These are phyloP conservation scores for Paecilomyces fulvus DNA, from an alignment of 2,329 filamentous ascomycete species.

Conservation along the genomic window DNA sequence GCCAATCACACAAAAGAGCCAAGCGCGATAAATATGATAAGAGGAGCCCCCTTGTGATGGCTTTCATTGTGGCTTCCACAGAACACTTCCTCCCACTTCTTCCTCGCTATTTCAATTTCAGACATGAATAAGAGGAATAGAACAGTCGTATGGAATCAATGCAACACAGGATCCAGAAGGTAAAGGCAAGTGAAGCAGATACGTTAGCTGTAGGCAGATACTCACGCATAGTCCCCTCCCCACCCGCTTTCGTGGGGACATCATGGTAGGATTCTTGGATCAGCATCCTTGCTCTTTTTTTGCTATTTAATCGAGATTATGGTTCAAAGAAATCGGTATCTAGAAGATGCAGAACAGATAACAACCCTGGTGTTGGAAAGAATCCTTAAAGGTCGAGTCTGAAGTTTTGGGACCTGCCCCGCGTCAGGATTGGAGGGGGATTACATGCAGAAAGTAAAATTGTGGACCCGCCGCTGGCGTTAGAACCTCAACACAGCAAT, in stretches of 20 bases:
- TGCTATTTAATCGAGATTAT: not conserved
- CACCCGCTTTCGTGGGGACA: constrained; percentile 51
- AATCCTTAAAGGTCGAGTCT: not conserved
- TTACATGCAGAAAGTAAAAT: not conserved
- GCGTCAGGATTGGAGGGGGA: not conserved
- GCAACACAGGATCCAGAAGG: not conserved
- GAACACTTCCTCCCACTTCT: not conserved
- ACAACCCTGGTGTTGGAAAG: too few species aligned
- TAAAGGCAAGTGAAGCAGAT: too few species aligned
- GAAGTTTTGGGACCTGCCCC: not conserved
- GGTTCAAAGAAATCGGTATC: too few species aligned
- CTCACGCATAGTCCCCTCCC: constrained; percentile 49
- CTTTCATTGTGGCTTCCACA: too few species aligned
- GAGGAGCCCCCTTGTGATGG: not conserved
- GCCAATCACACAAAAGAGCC: not conserved
- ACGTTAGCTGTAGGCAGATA: not conserved
- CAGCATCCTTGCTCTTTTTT: constrained; percentile 38
- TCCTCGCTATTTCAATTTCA: not conserved
- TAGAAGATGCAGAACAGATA: not conserved
- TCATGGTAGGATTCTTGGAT: constrained; percentile 52
- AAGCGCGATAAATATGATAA: not conserved
- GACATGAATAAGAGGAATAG: not conserved
- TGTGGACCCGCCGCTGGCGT: not conserved
- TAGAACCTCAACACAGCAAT: too few species aligned
- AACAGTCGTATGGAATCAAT: constrained; percentile 1